phyloP scores from a whole-genome alignment of 192 early-diverging fungal species.

The Gonapodya prolifera region DNA sequence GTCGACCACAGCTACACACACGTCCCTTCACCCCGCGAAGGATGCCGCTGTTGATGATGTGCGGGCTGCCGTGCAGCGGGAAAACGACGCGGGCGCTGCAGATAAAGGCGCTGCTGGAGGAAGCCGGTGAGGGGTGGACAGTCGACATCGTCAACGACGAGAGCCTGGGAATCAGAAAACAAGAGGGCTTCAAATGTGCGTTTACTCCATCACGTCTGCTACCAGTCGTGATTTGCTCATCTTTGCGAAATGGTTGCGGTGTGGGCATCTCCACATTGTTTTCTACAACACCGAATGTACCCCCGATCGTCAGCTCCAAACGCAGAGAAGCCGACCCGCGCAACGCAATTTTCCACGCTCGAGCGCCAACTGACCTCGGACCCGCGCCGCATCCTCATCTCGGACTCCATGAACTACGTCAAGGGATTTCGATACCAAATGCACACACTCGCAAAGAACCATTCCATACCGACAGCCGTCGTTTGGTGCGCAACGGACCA shows the following conservation, averaged over 20 bases:
- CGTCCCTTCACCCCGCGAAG: not conserved
- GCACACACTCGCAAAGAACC: slow-evolving; percentile 73
- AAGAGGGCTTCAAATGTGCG: slow-evolving; percentile 48
- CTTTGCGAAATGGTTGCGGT: slow-evolving; percentile 7
- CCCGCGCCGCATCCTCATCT: slow-evolving; percentile 62
- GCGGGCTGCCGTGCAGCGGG: slow-evolving; percentile 79
- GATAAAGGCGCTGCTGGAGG: slow-evolving; percentile 44
- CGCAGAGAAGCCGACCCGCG: slow-evolving; percentile 86
- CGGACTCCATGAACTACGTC: slow-evolving; percentile 94
- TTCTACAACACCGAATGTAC: too few species aligned
- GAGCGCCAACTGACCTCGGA: slow-evolving; percentile 73
- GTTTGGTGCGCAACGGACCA: slow-evolving; percentile 32
- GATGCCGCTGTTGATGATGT: slow-evolving; percentile 89
- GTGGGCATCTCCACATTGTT: not conserved
- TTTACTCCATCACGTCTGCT: slow-evolving; percentile 13
- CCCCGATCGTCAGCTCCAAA: slow-evolving; percentile 16
- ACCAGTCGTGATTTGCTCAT: slow-evolving; percentile 20
- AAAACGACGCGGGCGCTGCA: slow-evolving; percentile 72
- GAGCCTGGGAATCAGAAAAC: slow-evolving; percentile 38
- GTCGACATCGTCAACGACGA: slow-evolving; percentile 73
- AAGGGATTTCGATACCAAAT: slow-evolving; percentile 98
- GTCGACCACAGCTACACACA: not conserved
- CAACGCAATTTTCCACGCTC: slow-evolving; percentile 72
- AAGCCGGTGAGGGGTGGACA: slow-evolving; percentile 1
- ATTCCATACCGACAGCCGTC: slow-evolving; percentile 54